These are phyloP conservation scores for Lithospermum erythrorhizon DNA, from an alignment of 257 asterid genomes.

Conservation along the genomic window DNA sequence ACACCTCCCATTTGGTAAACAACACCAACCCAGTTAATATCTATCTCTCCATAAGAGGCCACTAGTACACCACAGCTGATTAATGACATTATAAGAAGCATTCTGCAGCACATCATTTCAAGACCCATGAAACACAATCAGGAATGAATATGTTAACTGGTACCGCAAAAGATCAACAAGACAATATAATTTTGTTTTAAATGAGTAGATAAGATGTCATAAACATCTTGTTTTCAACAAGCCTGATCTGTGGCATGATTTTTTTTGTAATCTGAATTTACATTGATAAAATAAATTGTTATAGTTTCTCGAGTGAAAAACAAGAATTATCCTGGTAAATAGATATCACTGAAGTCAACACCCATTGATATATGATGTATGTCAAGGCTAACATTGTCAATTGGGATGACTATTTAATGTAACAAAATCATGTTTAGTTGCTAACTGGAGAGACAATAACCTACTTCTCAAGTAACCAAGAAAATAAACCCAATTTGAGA, in stretches of 20 bases:
- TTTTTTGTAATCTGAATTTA: too few species aligned
- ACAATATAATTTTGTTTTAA: not conserved
- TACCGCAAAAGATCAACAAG: constrained; percentile 49
- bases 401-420: constrained; percentile 70
- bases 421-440: too few species aligned
- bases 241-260: not conserved
- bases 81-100: constrained; percentile 92
- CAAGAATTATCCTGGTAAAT: constrained; percentile 2
- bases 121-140: constrained; percentile 96
- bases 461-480: too few species aligned
- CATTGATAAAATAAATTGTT: not conserved
- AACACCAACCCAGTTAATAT: constrained; percentile 88
- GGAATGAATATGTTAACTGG: constrained; percentile 96
- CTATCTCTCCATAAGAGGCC: constrained; percentile 91
- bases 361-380: too few species aligned
- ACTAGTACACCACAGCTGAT: constrained; percentile 90
- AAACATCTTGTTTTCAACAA: not conserved
- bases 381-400: constrained; percentile 99
- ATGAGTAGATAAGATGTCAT: constrained; percentile 4
- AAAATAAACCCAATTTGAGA: too few species aligned
- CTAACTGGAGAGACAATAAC: too few species aligned
- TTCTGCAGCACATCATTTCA: constrained; percentile 79
- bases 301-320: not conserved
- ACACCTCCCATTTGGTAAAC: constrained; percentile 99
- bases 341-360: constrained; percentile 61